phyloP scores from a whole-genome alignment of 192 early-diverging fungal species.

The Coemansia sp. region DNA sequence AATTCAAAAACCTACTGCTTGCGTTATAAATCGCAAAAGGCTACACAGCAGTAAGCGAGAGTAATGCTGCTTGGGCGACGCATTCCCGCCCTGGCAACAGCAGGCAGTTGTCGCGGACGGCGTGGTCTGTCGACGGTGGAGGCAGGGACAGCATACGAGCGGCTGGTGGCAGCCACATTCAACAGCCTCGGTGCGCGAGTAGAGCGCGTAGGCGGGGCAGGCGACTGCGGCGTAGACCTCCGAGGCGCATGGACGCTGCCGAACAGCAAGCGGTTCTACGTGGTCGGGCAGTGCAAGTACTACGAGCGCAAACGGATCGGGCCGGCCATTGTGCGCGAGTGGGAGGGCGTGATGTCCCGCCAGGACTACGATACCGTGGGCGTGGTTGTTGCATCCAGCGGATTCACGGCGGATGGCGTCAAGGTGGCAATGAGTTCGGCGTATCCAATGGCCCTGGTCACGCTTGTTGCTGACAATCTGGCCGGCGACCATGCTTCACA shows the following conservation, averaged over 20 bases:
- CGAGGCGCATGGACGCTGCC: slow-evolving; percentile 38
- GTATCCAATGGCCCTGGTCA: slow-evolving; percentile 42
- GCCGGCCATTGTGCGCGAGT: slow-evolving; percentile 45
- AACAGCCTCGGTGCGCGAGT: slow-evolving; percentile 30
- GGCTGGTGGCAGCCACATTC: slow-evolving; percentile 21
- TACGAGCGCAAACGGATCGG: slow-evolving; percentile 51
- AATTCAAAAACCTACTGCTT: neutral
- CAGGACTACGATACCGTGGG: slow-evolving; percentile 42
- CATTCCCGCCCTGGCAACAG: neutral
- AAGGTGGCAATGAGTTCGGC: slow-evolving; percentile 36
- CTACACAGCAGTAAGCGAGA: neutral
- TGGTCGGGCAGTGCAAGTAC: slow-evolving; percentile 49
- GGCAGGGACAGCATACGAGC: slow-evolving; percentile 40
- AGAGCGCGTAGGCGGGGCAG: slow-evolving; percentile 41
- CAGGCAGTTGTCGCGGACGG: neutral
- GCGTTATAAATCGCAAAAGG: neutral
- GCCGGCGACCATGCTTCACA: neutral
- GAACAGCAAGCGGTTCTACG: slow-evolving; percentile 22
- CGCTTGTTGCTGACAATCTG: slow-evolving; percentile 13
- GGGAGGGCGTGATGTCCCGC: slow-evolving; percentile 53
- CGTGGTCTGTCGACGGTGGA: slow-evolving; percentile 34
- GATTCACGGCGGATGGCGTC: slow-evolving; percentile 33
- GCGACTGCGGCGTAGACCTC: slow-evolving; percentile 45
- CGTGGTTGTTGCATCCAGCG: slow-evolving; percentile 35
- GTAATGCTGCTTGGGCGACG: neutral